Evolutionary conservation across 2,329 filamentous ascomycete genomes (phyloP).

Genomic region (Diaporthe vaccinii): DNA sequence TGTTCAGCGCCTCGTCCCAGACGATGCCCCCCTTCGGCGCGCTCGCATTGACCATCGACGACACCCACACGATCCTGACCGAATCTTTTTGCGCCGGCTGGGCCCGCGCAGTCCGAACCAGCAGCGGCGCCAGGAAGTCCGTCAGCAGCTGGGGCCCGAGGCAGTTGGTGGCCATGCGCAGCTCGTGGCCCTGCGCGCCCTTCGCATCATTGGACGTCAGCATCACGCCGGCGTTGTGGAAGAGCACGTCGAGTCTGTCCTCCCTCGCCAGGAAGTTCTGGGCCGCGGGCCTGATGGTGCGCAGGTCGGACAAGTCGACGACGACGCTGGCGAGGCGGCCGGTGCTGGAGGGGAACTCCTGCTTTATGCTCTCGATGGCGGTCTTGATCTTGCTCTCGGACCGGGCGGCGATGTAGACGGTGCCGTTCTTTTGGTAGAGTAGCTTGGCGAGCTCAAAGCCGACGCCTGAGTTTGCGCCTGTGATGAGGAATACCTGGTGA

Average conservation of each 20-base stretch:
- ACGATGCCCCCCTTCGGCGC: slow-evolving; percentile 6
- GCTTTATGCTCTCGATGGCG: slow-evolving; percentile 19
- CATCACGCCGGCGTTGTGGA: slow-evolving; percentile 32
- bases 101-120: not conserved
- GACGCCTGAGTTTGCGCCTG: slow-evolving; percentile 48
- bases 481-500: slow-evolving; percentile 54
- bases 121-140: slow-evolving; percentile 4
- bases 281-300: not conserved
- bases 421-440: slow-evolving; percentile 62
- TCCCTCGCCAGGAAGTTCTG: not conserved
- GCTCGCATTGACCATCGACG: slow-evolving; percentile 7
- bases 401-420: slow-evolving; percentile 63
- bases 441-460: slow-evolving; percentile 62
- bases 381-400: slow-evolving; percentile 9
- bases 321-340: slow-evolving; percentile 17
- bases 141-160: slow-evolving; percentile 26
- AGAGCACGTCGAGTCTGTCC: slow-evolving; percentile 25
- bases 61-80: slow-evolving; percentile 25
- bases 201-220: not conserved
- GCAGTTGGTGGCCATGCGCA: slow-evolving; percentile 33
- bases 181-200: slow-evolving; percentile 20
- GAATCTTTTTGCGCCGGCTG: not conserved
- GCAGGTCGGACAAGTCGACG: slow-evolving; percentile 26
- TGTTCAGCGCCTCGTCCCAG: slow-evolving; percentile 10
- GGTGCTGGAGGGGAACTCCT: slow-evolving; percentile 1